Conservation (phyloP, 2,329 filamentous ascomycete genomes). For the Aspergillus sp. region DNA sequence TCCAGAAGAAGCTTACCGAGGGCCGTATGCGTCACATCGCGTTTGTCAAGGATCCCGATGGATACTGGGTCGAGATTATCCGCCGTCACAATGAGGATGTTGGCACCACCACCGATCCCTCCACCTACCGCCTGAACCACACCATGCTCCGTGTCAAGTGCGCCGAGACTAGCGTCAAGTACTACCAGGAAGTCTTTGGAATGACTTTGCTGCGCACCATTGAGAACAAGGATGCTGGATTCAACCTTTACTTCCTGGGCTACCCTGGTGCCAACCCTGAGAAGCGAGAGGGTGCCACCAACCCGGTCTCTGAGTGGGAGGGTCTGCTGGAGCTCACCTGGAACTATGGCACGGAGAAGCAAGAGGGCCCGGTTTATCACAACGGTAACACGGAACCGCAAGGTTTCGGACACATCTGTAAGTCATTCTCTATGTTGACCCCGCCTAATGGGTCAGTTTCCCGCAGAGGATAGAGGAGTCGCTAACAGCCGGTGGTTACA, state of each 20-base stretch:
- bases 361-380: constrained; percentile 82
- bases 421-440: constrained; percentile 34
- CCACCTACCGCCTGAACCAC: constrained; percentile 69
- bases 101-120: constrained; percentile 69
- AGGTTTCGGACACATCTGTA: constrained; percentile 91
- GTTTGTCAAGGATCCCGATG: constrained; percentile 85
- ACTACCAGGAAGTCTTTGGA: constrained; percentile 83
- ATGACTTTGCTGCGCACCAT: constrained; percentile 77
- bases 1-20: constrained; percentile 92
- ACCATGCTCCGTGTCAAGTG: constrained; percentile 91
- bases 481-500: constrained; percentile 31
- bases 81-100: constrained; percentile 74
- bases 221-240: constrained; percentile 70
- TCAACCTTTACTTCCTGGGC: constrained; percentile 91
- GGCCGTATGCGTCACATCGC: constrained; percentile 86
- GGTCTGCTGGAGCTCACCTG: constrained; percentile 89
- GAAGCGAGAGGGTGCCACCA: constrained; percentile 53
- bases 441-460: neutral
- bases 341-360: constrained; percentile 74
- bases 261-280: constrained; percentile 65
- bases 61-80: constrained; percentile 65
- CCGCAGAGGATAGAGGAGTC: neutral
- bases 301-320: constrained; percentile 68
- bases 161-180: constrained; percentile 70
- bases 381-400: constrained; percentile 89